phyloP scores from a whole-genome alignment of 495 filamentous ascomycete genomes.

The Stereocaulon alpinum region DNA sequence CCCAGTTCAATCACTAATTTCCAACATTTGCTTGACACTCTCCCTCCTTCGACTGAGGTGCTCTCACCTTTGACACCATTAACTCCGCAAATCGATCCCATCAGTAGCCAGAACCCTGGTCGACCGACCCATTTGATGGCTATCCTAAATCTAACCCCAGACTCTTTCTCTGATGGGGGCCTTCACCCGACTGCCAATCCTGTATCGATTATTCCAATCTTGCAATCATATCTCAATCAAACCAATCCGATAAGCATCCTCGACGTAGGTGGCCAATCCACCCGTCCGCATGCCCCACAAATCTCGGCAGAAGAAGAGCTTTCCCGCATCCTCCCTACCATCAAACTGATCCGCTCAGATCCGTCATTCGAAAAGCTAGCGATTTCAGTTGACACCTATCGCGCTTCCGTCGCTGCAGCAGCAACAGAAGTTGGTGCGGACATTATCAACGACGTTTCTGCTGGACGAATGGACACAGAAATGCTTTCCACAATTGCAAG shows the following conservation, averaged over 20 bases:
- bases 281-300: constrained; percentile 59
- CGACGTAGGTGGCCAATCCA: constrained; percentile 84
- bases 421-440: constrained; percentile 78
- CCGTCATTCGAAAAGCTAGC: constrained; percentile 50
- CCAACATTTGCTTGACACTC: constrained; percentile 48
- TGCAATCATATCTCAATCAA: constrained; percentile 23
- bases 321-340: constrained; percentile 64
- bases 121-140: constrained; percentile 79
- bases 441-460: constrained; percentile 92
- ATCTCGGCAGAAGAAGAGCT: constrained; percentile 64
- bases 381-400: constrained; percentile 89
- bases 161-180: constrained; percentile 95
- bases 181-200: constrained; percentile 31
- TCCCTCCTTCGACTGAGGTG: constrained; percentile 41
- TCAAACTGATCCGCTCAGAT: constrained; percentile 55
- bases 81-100: constrained; percentile 42
- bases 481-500: constrained; percentile 77
- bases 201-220: constrained; percentile 16
- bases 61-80: constrained; percentile 65
- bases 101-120: constrained; percentile 51
- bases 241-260: constrained; percentile 60
- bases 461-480: constrained; percentile 61
- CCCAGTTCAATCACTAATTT: constrained; percentile 27
- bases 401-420: constrained; percentile 69
- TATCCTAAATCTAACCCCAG: constrained; percentile 89